These are phyloP conservation scores for Fusarium piperis DNA, from an alignment of 2,329 filamentous ascomycete genomes.

Conservation along the genomic window DNA sequence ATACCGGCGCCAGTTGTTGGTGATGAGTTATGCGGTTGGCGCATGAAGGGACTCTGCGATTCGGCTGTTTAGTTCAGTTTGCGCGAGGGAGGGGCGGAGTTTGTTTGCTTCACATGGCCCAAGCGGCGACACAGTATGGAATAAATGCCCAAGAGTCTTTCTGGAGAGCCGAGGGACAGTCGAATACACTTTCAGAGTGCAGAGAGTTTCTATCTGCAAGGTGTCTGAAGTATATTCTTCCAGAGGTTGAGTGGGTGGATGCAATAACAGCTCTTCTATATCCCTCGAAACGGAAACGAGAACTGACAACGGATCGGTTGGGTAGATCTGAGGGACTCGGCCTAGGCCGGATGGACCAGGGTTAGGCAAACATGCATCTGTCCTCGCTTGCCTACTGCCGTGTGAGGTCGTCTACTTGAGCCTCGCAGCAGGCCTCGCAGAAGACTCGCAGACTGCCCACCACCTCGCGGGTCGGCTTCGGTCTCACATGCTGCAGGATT, in stretches of 20 bases:
- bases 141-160: slow-evolving; percentile 4
- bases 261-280: slow-evolving; percentile 1
- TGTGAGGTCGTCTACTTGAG: slow-evolving; percentile 12
- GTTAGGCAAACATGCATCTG: slow-evolving; percentile 9
- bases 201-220: not conserved
- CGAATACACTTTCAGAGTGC: not conserved
- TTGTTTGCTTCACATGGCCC: slow-evolving; percentile 28
- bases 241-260: not conserved
- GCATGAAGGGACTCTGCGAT: slow-evolving; percentile 25
- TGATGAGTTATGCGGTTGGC: slow-evolving; percentile 33
- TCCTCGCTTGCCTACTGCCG: slow-evolving; percentile 6
- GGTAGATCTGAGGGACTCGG: slow-evolving; percentile 27
- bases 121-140: slow-evolving; percentile 17
- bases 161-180: slow-evolving; percentile 7
- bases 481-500: slow-evolving; percentile 17
- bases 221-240: not conserved
- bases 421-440: slow-evolving; percentile 1
- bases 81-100: slow-evolving; percentile 13
- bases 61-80: slow-evolving; percentile 31
- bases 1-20: slow-evolving; percentile 34
- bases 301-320: slow-evolving; percentile 24
- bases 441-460: slow-evolving; percentile 13
- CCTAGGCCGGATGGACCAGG: slow-evolving; percentile 14
- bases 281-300: slow-evolving; percentile 15
- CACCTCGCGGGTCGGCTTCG: slow-evolving; percentile 9